phyloP scores from a whole-genome alignment of 805 yeast species.

The Candida loeiensis region DNA sequence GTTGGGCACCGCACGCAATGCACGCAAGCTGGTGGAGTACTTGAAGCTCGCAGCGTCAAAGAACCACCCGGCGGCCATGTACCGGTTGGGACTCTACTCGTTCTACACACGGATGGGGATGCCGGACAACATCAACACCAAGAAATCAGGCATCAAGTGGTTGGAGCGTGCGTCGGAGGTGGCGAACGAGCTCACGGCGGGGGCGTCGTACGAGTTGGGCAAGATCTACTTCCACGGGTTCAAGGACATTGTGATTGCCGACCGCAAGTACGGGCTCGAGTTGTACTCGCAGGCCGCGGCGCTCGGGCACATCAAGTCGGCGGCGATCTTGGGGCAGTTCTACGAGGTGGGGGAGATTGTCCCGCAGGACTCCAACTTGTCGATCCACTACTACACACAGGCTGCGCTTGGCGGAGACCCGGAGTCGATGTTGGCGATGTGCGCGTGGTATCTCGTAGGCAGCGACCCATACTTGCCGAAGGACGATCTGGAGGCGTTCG shows the following conservation, averaged over 20 bases:
- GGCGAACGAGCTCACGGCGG: slow-evolving; percentile 80
- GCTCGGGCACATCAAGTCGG: slow-evolving; percentile 78
- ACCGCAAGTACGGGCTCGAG: slow-evolving; percentile 78
- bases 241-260: slow-evolving; percentile 81
- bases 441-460: slow-evolving; percentile 96
- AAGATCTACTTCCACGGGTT: slow-evolving; percentile 81
- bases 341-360: slow-evolving; percentile 80
- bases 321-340: slow-evolving; percentile 72
- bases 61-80: slow-evolving; percentile 97
- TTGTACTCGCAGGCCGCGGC: slow-evolving; percentile 86
- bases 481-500: slow-evolving; percentile 83
- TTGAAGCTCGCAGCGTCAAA: slow-evolving; percentile 82
- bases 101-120: slow-evolving; percentile 85
- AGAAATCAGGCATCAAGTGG: slow-evolving; percentile 91
- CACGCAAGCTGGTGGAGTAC: slow-evolving; percentile 79
- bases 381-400: slow-evolving; percentile 88
- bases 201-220: slow-evolving; percentile 93
- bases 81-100: slow-evolving; percentile 82
- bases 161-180: slow-evolving; percentile 77
- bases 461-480: slow-evolving; percentile 75
- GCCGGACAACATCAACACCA: slow-evolving; percentile 59
- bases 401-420: slow-evolving; percentile 90
- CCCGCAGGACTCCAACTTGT: slow-evolving; percentile 74
- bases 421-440: slow-evolving; percentile 84
- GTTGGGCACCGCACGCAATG: slow-evolving; percentile 84